phyloP scores from a whole-genome alignment of 176 grass and related monocot species.

The Ensete glaucum region DNA sequence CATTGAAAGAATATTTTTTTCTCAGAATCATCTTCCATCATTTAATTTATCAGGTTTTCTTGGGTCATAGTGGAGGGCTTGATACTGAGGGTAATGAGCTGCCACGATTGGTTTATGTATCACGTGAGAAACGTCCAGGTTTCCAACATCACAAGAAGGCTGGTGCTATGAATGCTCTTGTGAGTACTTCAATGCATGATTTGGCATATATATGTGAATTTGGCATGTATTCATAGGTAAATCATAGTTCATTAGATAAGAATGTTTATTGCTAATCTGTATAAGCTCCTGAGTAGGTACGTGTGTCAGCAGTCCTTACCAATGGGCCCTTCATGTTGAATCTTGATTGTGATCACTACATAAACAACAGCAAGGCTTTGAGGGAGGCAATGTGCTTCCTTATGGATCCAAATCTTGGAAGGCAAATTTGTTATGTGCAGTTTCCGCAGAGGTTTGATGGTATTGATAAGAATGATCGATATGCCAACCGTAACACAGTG shows the following conservation, averaged over 20 bases:
- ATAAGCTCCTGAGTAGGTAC: conserved; percentile 46
- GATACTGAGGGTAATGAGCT: conserved; percentile 82
- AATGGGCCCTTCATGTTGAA: conserved; percentile 96
- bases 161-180: conserved; percentile 99
- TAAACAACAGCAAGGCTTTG: conserved; percentile 94
- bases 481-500: conserved; percentile 92
- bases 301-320: conserved; percentile 96
- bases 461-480: conserved; percentile 92
- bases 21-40: conserved; percentile 13
- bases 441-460: conserved; percentile 96
- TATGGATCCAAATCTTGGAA: conserved; percentile 98
- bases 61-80: conserved; percentile 95
- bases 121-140: conserved; percentile 97
- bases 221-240: too few relatives aligned
- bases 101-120: conserved; percentile 95
- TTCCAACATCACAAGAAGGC: conserved; percentile 99
- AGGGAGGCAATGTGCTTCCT: conserved; percentile 98
- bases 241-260: conserved; percentile 17
- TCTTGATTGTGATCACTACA: conserved; percentile 99
- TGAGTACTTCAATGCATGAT: conserved; percentile 30
- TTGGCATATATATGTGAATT: background rate
- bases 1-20: background rate
- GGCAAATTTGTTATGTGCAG: conserved; percentile 79
- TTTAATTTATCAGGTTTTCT: conserved; percentile 61
- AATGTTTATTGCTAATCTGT: conserved; percentile 18